These are phyloP conservation scores for Phialemonium atrogriseum DNA, from an alignment of 2,329 filamentous ascomycete genomes.

Conservation along the genomic window DNA sequence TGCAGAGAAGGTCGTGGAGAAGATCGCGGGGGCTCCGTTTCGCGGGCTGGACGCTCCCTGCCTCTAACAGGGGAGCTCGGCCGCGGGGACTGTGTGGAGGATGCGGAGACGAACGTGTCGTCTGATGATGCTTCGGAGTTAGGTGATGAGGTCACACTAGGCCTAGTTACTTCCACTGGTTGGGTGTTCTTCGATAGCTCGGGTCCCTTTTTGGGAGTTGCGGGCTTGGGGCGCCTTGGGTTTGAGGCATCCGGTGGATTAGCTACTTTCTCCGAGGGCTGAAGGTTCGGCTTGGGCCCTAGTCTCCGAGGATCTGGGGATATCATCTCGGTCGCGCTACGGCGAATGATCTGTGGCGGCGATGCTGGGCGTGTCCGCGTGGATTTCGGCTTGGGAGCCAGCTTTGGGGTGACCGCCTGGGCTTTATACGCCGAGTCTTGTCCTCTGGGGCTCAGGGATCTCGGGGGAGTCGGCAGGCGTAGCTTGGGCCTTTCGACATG, in stretches of 20 bases:
- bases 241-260: slow-evolving; percentile 4
- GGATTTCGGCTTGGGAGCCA: slow-evolving; percentile 16
- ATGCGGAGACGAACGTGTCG: slow-evolving; percentile 35
- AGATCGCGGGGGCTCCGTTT: too few species aligned
- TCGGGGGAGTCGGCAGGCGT: slow-evolving; percentile 23
- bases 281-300: slow-evolving; percentile 19
- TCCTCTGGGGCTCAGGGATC: slow-evolving; percentile 16
- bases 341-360: slow-evolving; percentile 11
- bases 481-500: slow-evolving; percentile 10
- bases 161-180: background rate
- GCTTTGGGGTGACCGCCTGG: slow-evolving; percentile 17
- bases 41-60: background rate
- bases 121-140: slow-evolving; percentile 32
- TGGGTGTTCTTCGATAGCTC: too few species aligned
- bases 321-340: slow-evolving; percentile 15
- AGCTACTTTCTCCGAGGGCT: slow-evolving; percentile 26
- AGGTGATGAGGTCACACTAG: background rate
- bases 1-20: too few species aligned
- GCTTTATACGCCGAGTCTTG: background rate
- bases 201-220: too few species aligned
- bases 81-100: slow-evolving; percentile 17
- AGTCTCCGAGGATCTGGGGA: slow-evolving; percentile 24
- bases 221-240: slow-evolving; percentile 1
- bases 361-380: slow-evolving; percentile 6
- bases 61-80: background rate